Base-by-base conservation (phyloP, 2,329 filamentous ascomycete genomes). In the Monosporascus sp. region DNA sequence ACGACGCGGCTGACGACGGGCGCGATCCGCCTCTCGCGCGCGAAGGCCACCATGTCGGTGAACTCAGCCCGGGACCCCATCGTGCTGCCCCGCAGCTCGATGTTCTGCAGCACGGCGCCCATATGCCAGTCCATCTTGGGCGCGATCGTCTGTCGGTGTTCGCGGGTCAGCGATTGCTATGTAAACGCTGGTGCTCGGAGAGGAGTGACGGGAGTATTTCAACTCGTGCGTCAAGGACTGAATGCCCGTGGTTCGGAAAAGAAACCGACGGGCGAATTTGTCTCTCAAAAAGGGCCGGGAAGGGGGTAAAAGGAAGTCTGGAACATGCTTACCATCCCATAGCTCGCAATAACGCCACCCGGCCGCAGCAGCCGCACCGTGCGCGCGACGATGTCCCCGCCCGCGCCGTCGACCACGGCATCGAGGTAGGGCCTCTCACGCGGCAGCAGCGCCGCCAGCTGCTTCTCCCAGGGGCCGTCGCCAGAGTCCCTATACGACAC, bases 41-140 rank as follows among this genome's bases (percentile, higher is more conserved):
- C 88, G 72, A 96, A 96, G 1, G 80, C 78, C 6, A 97, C 79
- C 91, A 97, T 96, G 22, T 94, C 90, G n/a, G 77, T 77, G 66
- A 97, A 97, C 73, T 97, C 94, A 66, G 83, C 85, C 45, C 89
- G 81, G 27, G 90, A 96, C 1, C 93, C 93, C 92, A 97, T 96
- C 0, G 92, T 97, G 16, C 83, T 86, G 19, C 94, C 93, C 48
- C 82, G 82, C 27, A 97, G 79, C 61, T 97, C 93, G 51, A 97
- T 82, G 65, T 97, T 96, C 70, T 87, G 89, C 56, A 97, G 72
- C 16, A 94, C 88, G 0, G 91, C 91, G 56, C 78, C 73, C 89
- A 97, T 96, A 14, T 83, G 65, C 81, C 90, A 97, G 50, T 90
- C 84, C 86, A 96, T 93, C 73, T 87, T 90, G 1, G 93, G 92